Percentiles rank a stretch among this genome's conserved stretches.
phyloP scores from a whole-genome alignment of 2,329 filamentous ascomycete genomes.

The Macrophomina tecta region DNA sequence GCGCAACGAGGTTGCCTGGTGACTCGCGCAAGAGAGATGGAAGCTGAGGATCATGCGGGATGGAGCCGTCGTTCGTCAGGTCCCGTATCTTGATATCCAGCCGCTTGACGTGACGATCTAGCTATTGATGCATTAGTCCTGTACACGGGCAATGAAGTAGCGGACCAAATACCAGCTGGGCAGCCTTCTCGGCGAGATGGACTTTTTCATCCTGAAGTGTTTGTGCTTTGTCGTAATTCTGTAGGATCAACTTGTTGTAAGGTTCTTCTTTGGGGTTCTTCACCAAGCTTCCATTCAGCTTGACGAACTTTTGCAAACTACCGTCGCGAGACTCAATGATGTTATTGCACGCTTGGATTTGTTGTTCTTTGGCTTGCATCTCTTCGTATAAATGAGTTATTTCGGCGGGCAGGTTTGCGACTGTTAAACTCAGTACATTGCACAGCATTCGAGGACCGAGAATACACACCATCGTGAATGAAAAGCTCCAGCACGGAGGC shows the following conservation, averaged over 20 bases:
- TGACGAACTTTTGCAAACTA: slow-evolving; percentile 82
- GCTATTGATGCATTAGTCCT: slow-evolving; percentile 37
- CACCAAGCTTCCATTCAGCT: slow-evolving; percentile 74
- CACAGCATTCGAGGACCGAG: neutral
- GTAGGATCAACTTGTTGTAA: slow-evolving; percentile 68
- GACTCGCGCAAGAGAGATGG: slow-evolving; percentile 62
- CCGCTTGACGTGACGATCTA: slow-evolving; percentile 68
- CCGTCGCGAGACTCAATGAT: slow-evolving; percentile 74
- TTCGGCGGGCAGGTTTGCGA: slow-evolving; percentile 81
- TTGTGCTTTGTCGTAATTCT: slow-evolving; percentile 72
- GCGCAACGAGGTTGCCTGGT: slow-evolving; percentile 57
- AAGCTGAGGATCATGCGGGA: slow-evolving; percentile 63
- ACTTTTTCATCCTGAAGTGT: slow-evolving; percentile 78
- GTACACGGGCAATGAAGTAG: slow-evolving; percentile 42
- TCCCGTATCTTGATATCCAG: slow-evolving; percentile 67
- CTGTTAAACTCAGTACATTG: slow-evolving; percentile 42
- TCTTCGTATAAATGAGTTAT: slow-evolving; percentile 84
- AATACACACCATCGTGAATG: slow-evolving; percentile 65
- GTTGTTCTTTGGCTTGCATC: slow-evolving; percentile 78
- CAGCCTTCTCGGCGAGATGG: slow-evolving; percentile 68
- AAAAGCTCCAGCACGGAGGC: slow-evolving; percentile 80
- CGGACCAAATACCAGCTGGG: slow-evolving; percentile 59
- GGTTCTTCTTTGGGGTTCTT: slow-evolving; percentile 77
- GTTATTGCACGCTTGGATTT: slow-evolving; percentile 71
- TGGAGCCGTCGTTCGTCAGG: slow-evolving; percentile 63